Evolutionary conservation across 2,329 filamentous ascomycete species (phyloP).

Genomic region (Mollisia scopiformis): DNA sequence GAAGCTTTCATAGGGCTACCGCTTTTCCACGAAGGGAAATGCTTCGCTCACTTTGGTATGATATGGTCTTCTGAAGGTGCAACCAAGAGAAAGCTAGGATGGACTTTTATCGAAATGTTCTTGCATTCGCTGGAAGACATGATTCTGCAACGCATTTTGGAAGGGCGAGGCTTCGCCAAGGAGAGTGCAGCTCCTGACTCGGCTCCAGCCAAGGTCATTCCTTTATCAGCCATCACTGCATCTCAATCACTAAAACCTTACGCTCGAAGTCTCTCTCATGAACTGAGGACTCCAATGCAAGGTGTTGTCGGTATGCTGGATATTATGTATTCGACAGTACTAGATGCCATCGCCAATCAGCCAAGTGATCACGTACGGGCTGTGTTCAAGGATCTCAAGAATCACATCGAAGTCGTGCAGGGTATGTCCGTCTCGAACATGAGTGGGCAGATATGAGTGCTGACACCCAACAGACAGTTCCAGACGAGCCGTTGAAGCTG

Average conservation of each 20-base stretch:
- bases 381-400: slow-evolving; percentile 65
- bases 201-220: slow-evolving; percentile 47
- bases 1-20: slow-evolving; percentile 71
- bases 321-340: slow-evolving; percentile 74
- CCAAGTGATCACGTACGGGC: slow-evolving; percentile 51
- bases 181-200: slow-evolving; percentile 33
- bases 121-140: slow-evolving; percentile 71
- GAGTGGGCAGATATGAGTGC: slow-evolving; percentile 1
- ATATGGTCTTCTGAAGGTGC: slow-evolving; percentile 71
- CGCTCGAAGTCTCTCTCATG: slow-evolving; percentile 72
- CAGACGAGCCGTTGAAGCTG: slow-evolving; percentile 71
- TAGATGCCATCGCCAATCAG: slow-evolving; percentile 63
- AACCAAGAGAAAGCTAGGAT: slow-evolving; percentile 56
- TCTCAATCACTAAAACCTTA: slow-evolving; percentile 71
- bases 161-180: slow-evolving; percentile 50
- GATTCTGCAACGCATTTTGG: slow-evolving; percentile 59
- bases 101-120: slow-evolving; percentile 69
- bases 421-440: slow-evolving; percentile 47
- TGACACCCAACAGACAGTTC: slow-evolving; percentile 60
- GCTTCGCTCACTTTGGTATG: slow-evolving; percentile 71
- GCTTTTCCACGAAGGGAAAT: slow-evolving; percentile 66
- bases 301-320: slow-evolving; percentile 77
- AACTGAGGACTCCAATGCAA: slow-evolving; percentile 75
- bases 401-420: slow-evolving; percentile 73
- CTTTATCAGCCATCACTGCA: slow-evolving; percentile 57